phyloP scores from a whole-genome alignment of 2,329 filamentous ascomycete genomes.

The Diaporthe helianthi region DNA sequence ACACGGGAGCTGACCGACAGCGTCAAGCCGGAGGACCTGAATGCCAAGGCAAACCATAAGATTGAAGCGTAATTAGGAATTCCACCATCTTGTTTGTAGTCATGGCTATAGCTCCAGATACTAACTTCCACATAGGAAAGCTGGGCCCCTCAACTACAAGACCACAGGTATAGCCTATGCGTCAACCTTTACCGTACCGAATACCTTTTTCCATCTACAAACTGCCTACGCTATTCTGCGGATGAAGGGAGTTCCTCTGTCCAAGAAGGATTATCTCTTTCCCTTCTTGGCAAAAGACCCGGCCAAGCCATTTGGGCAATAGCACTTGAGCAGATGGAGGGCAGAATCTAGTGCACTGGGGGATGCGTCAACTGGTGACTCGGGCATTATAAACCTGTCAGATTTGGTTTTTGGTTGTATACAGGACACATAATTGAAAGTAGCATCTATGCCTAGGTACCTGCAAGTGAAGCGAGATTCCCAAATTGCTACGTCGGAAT shows the following conservation, averaged over 20 bases:
- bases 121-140: not conserved
- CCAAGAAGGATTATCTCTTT: conserved; percentile 60
- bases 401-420: too few relatives aligned
- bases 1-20: conserved; percentile 42
- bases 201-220: conserved; percentile 66
- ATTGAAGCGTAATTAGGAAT: conserved; percentile 43
- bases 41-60: conserved; percentile 38
- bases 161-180: conserved; percentile 49
- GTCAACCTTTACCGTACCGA: conserved; percentile 55
- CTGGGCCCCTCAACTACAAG: not conserved
- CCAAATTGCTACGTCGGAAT: too few relatives aligned
- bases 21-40: conserved; percentile 39
- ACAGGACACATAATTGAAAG: too few relatives aligned
- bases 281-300: conserved; percentile 26
- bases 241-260: conserved; percentile 62
- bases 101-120: not conserved
- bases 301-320: not conserved
- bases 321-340: not conserved
- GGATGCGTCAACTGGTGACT: too few relatives aligned
- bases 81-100: not conserved
- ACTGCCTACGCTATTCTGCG: conserved; percentile 65
- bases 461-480: too few relatives aligned
- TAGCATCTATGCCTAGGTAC: too few relatives aligned
- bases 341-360: too few relatives aligned
- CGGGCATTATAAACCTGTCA: too few relatives aligned